A percentile compares a stretch with the other conserved stretches of the same genome.
phyloP scores from a whole-genome alignment of 1,139 yeast species.

The Yamadazyma songkhlaensis region DNA sequence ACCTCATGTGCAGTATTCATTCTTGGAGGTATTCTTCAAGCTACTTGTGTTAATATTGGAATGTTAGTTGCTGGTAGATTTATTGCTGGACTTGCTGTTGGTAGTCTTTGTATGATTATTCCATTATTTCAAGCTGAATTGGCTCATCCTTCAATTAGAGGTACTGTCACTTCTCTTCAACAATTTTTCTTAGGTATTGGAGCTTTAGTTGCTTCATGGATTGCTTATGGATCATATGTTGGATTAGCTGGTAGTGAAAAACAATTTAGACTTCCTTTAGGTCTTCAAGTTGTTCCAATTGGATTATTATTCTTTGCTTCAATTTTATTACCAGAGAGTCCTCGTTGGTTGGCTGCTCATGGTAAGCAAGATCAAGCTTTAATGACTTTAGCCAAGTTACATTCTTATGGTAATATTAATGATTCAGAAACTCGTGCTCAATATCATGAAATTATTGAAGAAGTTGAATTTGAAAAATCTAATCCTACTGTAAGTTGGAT shows the following conservation, averaged over 20 bases:
- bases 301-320: constrained; percentile 19
- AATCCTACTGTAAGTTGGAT: constrained; percentile 19
- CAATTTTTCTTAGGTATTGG: constrained; percentile 23
- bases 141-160: constrained; percentile 23
- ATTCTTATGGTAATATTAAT: constrained; percentile 18
- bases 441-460: constrained; percentile 16
- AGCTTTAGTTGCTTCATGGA: constrained; percentile 23
- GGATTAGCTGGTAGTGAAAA: constrained; percentile 16
- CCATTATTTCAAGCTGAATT: constrained; percentile 22
- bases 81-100: constrained; percentile 21
- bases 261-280: constrained; percentile 20
- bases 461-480: constrained; percentile 20
- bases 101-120: constrained; percentile 19
- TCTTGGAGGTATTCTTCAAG: constrained; percentile 23
- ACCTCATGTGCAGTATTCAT: constrained; percentile 18
- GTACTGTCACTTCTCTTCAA: constrained; percentile 21
- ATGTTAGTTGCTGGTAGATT: constrained; percentile 24
- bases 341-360: constrained; percentile 48
- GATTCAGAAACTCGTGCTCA: constrained; percentile 5
- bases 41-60: constrained; percentile 17
- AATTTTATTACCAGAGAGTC: constrained; percentile 56
- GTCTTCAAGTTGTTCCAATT: constrained; percentile 19
- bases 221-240: constrained; percentile 22
- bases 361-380: constrained; percentile 38
- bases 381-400: constrained; percentile 20